Evolutionary conservation across 1,284 basidiomycete genomes (phyloP), one percentile per base, ranked within the genome.

Genomic region (Albatrellus sp.): DNA sequence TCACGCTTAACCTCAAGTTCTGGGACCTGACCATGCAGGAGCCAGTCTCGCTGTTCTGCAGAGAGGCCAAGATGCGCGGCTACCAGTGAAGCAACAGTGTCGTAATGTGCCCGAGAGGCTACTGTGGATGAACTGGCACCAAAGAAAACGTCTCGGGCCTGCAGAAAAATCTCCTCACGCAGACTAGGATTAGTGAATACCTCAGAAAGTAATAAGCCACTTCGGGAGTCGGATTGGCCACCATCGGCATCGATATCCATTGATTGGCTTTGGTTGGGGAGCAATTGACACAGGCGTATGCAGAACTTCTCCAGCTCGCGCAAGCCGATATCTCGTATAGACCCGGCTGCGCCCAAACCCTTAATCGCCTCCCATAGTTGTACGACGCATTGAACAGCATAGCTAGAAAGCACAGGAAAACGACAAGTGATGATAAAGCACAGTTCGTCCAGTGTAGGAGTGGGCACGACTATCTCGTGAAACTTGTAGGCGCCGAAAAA

Each of bases 81-180:
- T 31, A 88, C 66, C 28, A 75, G 60, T 6, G 61, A 46, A 1
- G 73, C 67, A 44, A 86, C 65, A 5, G 63, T 57, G 14, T 72
- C 66, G 30, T 67, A 57, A 48, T 77, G 77, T 28, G 61, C 66
- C 49, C 61, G 73, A 48, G 77, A 72, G 13, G 75, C 61, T 2
- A 70, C 54, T 3, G 75, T 80, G 33, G 72, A 65, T 29, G 68
- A 58, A 38, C 79, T 78, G 20, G 74, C 71, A 17, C 90, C 91
- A 50, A 98, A 86, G 64, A 98, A 98, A 20, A 96, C 77, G 60
- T 98, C 96, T 20, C 84, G 74, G 0, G 89, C 90, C 58, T 96
- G 90, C 37, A 93, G 69, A 54, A 87, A 92, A 19, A 96, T 80
- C 46, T 94, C 89, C 58, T 98, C 94, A 46, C 93, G 81, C 9